phyloP scores from a whole-genome alignment of 176 grass and related monocot species.

The Aegilops longissima region DNA sequence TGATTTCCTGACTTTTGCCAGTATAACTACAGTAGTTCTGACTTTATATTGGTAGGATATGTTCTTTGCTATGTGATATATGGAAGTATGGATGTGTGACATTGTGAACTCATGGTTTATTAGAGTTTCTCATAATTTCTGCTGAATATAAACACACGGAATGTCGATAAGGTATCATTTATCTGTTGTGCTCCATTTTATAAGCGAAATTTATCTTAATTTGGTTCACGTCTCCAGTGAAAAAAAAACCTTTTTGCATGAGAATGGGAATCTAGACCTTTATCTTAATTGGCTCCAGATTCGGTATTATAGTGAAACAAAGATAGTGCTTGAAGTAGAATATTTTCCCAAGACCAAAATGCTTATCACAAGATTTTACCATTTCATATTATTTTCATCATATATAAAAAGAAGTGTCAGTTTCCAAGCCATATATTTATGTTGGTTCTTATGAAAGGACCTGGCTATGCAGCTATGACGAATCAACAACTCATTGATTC shows the following conservation, averaged over 20 bases:
- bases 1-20: not conserved
- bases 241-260: not conserved
- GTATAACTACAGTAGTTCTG: not conserved
- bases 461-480: constrained; percentile 58
- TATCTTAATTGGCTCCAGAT: not conserved
- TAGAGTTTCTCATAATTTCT: not conserved
- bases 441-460: constrained; percentile 28
- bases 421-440: constrained; percentile 22
- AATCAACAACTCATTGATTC: constrained; percentile 88
- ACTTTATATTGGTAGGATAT: not conserved
- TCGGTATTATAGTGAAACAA: not conserved
- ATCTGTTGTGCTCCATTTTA: not conserved
- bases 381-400: constrained; percentile 3
- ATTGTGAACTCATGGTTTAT: not conserved
- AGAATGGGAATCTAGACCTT: not conserved
- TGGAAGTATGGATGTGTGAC: not conserved
- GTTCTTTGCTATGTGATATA: not conserved
- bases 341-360: too few relatives aligned
- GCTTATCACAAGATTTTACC: not conserved
- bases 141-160: not conserved
- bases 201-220: not conserved
- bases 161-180: constrained; percentile 1
- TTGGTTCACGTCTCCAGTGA: not conserved
- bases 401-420: not conserved
- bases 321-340: too few relatives aligned